phyloP scores from a whole-genome alignment of 1,284 basidiomycete species.

The Vanrija pseudolonga region DNA sequence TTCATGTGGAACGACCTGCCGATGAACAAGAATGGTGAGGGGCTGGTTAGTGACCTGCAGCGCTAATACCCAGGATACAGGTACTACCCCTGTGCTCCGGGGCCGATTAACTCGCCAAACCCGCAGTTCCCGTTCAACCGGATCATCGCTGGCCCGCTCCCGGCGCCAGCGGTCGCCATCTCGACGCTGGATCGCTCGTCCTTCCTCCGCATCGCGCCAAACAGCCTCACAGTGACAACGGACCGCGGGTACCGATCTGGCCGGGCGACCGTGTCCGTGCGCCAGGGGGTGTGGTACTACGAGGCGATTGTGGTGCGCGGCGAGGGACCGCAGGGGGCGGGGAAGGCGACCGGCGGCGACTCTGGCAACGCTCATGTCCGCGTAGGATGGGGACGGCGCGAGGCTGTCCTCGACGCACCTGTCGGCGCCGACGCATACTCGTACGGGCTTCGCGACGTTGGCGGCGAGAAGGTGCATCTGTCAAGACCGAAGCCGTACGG shows the following conservation, averaged over 20 bases:
- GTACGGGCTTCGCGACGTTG: constrained; percentile 86
- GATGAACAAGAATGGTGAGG: constrained; percentile 41
- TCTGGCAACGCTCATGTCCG: constrained; percentile 65
- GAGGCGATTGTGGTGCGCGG: constrained; percentile 79
- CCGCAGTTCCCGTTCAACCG: constrained; percentile 43
- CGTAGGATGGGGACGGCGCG: constrained; percentile 85
- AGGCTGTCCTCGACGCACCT: constrained; percentile 87
- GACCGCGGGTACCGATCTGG: constrained; percentile 88
- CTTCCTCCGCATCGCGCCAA: constrained; percentile 70
- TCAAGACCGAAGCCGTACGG: constrained; percentile 78
- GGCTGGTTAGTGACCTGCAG: not conserved
- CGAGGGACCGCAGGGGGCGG: constrained; percentile 54
- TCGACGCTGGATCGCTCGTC: constrained; percentile 54
- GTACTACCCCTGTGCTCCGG: constrained; percentile 51
- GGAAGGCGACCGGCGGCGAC: constrained; percentile 34
- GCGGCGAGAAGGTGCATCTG: constrained; percentile 83
- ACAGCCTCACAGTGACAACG: constrained; percentile 72
- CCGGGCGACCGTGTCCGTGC: constrained; percentile 80
- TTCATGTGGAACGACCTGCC: constrained; percentile 46
- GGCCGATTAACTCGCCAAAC: constrained; percentile 35
- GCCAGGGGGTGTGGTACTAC: constrained; percentile 91
- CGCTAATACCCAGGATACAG: constrained; percentile 37
- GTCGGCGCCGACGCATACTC: constrained; percentile 91
- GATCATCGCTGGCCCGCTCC: constrained; percentile 35
- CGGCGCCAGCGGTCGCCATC: constrained; percentile 42